Base-by-base conservation (phyloP, 352 stramenopile species). In the Bremia lactucae region DNA sequence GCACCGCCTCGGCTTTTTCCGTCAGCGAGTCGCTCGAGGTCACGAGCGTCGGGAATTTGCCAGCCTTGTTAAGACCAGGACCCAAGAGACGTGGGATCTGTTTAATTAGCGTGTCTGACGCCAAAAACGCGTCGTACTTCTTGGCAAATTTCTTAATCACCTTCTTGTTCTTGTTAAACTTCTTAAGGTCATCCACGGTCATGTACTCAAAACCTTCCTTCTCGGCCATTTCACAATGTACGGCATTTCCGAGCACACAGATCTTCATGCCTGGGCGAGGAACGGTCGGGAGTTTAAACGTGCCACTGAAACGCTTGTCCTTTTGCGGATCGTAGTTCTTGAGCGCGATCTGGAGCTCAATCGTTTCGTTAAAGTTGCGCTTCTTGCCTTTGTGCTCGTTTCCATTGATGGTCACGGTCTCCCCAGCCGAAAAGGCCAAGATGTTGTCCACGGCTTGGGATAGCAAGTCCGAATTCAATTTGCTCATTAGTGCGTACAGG, bases 81-180 rank as follows among this genome's bases (percentile, higher is more conserved):
- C 96, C 96, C 31, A 99, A 79, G 65, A 99, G 89, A 97, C 96
- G 95, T 38, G 96, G 96, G 55, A 99, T 98, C 77, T 99, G 95
- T 92, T 99, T 99, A 87, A 99, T 99, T 44, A 99, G 78, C 38
- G 96, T 97, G 71, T 98, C 95, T 31, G 96, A 99, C 36, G 96
- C 95, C 25, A 99, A 65, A 80, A 99, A 99, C 48, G 96, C 97
- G 67, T 99, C 95, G 76, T 99, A 99, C 78, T 98, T 98, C 86
- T 98, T 99, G 59, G 96, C 95, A 57, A 99, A 97, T 82, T 99
- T 99, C 91, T 99, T 99, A 56, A 99, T 98, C 38, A 99, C 76
- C 83, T 99, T 99, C 90, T 99, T 99, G 91, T 99, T 98, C 85
- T 99, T 99, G 96, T 99, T 99, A 61, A 99, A 97, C 75, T 98